phyloP scores from a whole-genome alignment of 1,284 basidiomycete species.

The Phlebopus sp. region DNA sequence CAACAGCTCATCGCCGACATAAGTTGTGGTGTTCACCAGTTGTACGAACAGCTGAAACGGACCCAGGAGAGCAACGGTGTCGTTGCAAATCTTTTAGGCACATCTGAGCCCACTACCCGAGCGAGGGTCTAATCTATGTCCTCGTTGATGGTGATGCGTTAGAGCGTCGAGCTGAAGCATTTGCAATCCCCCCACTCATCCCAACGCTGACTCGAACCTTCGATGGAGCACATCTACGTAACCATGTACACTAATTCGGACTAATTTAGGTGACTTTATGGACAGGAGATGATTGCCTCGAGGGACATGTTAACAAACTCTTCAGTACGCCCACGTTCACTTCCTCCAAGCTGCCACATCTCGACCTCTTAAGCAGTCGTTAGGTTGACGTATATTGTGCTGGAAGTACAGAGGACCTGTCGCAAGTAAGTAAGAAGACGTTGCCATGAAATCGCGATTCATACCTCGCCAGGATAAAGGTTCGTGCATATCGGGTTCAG shows the following conservation, averaged over 20 bases:
- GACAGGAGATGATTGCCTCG: too few relatives aligned
- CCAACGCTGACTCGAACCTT: too few relatives aligned
- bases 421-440: constrained; percentile 2
- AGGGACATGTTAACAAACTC: too few relatives aligned
- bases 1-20: constrained; percentile 38
- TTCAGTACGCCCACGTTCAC: background rate
- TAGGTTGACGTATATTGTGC: constrained; percentile 21
- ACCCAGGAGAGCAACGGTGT: constrained; percentile 43
- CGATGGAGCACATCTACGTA: too few relatives aligned
- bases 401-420: constrained; percentile 27
- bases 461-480: constrained; percentile 42
- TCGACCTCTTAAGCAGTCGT: constrained; percentile 7
- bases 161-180: background rate
- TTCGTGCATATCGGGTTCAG: constrained; percentile 46
- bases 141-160: background rate
- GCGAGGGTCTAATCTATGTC: constrained; percentile 13
- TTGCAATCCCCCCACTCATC: too few relatives aligned
- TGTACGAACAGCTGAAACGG: constrained; percentile 40
- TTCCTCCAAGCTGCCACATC: background rate
- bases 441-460: background rate
- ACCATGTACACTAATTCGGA: too few relatives aligned
- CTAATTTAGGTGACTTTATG: too few relatives aligned
- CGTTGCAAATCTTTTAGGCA: constrained; percentile 34
- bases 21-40: constrained; percentile 35
- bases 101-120: constrained; percentile 15